These are phyloP conservation scores for Ophiostoma himal-ulmi DNA, from an alignment of 2,329 filamentous ascomycete genomes.

Conservation along the genomic window DNA sequence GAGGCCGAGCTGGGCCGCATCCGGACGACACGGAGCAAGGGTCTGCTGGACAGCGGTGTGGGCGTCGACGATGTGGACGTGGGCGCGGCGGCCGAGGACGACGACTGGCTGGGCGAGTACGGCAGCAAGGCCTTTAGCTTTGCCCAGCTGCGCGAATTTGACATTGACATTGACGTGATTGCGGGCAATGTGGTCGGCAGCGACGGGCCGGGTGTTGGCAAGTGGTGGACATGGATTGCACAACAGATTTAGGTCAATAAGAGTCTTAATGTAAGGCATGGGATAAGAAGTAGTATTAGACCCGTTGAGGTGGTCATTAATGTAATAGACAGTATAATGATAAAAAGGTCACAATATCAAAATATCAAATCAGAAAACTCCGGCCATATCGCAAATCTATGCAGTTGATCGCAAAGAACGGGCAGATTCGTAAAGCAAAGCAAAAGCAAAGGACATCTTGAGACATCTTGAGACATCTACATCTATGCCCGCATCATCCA, in stretches of 20 bases:
- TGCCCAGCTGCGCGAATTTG: slow-evolving; percentile 73
- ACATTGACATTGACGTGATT: slow-evolving; percentile 68
- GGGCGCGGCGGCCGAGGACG: slow-evolving; percentile 59
- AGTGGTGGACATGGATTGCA: slow-evolving; percentile 90
- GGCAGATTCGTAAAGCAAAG: slow-evolving; percentile 5
- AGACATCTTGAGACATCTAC: no score
- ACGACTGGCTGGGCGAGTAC: slow-evolving; percentile 78
- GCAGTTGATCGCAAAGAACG: slow-evolving; percentile 13
- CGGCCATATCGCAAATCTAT: slow-evolving; percentile 8
- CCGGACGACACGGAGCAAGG: slow-evolving; percentile 69
- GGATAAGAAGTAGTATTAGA: background rate
- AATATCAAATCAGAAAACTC: background rate
- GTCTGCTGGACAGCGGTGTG: slow-evolving; percentile 75
- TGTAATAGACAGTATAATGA: background rate
- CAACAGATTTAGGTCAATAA: slow-evolving; percentile 53
- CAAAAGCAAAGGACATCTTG: background rate
- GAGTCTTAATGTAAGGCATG: background rate
- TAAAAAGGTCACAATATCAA: background rate
- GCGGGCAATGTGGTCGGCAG: slow-evolving; percentile 66
- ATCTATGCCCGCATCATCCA: slow-evolving; percentile 68
- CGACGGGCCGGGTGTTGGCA: slow-evolving; percentile 62
- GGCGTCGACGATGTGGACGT: slow-evolving; percentile 46
- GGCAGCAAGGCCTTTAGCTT: slow-evolving; percentile 75
- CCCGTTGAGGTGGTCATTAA: slow-evolving; percentile 6
- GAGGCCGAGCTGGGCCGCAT: slow-evolving; percentile 79